A percentile compares a stretch with the other conserved stretches of the same genome.
phyloP scores from a whole-genome alignment of 169 alveolate genomes.

The Perkinsus olseni region DNA sequence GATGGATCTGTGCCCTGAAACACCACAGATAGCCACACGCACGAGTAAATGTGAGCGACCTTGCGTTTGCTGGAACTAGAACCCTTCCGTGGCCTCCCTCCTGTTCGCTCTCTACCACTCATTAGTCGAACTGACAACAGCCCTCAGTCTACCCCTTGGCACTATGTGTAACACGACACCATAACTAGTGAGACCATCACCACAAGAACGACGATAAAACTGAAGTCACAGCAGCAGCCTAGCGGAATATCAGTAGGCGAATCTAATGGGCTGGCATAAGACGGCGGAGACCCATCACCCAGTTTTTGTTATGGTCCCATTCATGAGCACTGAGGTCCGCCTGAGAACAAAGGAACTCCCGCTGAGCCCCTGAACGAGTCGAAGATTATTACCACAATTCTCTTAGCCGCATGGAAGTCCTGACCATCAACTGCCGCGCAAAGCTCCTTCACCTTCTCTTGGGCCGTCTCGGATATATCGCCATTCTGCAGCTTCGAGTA shows the following conservation, averaged over 20 bases:
- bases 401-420: slow-evolving; percentile 23
- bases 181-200: not conserved
- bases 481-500: slow-evolving; percentile 28
- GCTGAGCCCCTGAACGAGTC: not conserved
- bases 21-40: not conserved
- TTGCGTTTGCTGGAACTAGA: not conserved
- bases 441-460: slow-evolving; percentile 22
- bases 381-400: not conserved
- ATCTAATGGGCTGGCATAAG: slow-evolving; percentile 11
- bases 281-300: slow-evolving; percentile 33
- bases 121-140: no score
- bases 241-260: no score
- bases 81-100: no score
- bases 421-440: slow-evolving; percentile 26
- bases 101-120: no score
- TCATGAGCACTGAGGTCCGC: slow-evolving; percentile 30
- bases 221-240: not conserved
- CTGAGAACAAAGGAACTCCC: not conserved
- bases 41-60: not conserved
- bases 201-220: not conserved
- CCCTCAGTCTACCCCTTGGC: no score
- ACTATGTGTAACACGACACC: not conserved
- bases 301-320: slow-evolving; percentile 35
- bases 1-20: not conserved
- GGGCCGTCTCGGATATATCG: slow-evolving; percentile 24